Conservation (phyloP, 345 rosid genomes). For the Cardamine resedifolia region DNA sequence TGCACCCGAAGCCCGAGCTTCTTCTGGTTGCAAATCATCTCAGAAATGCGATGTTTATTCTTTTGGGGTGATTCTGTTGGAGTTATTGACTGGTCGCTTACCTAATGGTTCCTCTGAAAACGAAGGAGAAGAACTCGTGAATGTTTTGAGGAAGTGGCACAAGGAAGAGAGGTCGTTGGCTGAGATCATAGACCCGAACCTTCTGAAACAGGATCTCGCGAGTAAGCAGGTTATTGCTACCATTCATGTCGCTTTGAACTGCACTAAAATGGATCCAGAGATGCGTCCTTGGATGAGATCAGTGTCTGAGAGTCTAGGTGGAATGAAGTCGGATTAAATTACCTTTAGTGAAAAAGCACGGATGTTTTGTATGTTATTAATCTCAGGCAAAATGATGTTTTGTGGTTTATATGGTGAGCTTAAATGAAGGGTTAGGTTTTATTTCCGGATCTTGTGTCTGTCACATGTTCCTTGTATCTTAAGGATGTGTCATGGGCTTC, state of each 20-base stretch:
- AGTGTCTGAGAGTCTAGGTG: conserved; percentile 74
- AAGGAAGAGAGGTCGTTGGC: conserved; percentile 70
- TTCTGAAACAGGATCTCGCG: conserved; percentile 64
- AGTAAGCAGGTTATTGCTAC: conserved; percentile 72
- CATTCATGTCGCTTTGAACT: conserved; percentile 73
- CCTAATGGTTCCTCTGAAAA: conserved; percentile 58
- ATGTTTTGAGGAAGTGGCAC: conserved; percentile 79
- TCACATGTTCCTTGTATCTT: conserved; percentile 6
- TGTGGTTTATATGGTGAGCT: not conserved
- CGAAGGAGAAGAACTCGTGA: conserved; percentile 68
- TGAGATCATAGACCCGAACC: conserved; percentile 70
- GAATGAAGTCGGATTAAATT: conserved; percentile 45
- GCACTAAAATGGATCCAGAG: conserved; percentile 79
- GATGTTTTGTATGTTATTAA: conserved; percentile 1
- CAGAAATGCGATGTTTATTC: conserved; percentile 92
- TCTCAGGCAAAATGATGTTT: not conserved
- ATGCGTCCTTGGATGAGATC: conserved; percentile 85
- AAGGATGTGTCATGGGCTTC: not conserved
- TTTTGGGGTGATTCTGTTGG: conserved; percentile 76
- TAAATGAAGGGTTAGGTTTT: not conserved
- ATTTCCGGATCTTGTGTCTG: not conserved
- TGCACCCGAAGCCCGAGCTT: conserved; percentile 75
- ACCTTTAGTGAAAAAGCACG: not conserved
- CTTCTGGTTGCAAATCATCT: conserved; percentile 48
- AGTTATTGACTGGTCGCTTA: conserved; percentile 78